These are phyloP conservation scores for Brassica cretica DNA, from an alignment of 345 rosid species.

Conservation along the genomic window DNA sequence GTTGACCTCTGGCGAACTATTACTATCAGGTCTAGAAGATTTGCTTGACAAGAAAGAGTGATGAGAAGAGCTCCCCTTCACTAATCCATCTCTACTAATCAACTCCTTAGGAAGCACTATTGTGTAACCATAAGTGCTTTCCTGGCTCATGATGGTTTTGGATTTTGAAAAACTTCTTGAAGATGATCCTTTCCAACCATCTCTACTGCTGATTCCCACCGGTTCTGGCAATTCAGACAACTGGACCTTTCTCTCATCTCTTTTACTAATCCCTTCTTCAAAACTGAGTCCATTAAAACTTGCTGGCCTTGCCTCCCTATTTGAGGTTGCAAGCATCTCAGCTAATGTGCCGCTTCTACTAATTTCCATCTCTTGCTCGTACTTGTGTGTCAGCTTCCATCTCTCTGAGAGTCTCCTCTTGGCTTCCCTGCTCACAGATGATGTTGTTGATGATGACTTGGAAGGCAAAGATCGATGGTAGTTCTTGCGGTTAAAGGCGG, in stretches of 20 bases:
- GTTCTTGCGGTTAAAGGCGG: constrained; percentile 44
- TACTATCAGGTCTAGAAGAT: constrained; percentile 42
- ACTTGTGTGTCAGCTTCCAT: constrained; percentile 81
- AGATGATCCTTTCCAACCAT: constrained; percentile 83
- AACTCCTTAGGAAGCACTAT: constrained; percentile 51
- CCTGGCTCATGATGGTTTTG: constrained; percentile 55
- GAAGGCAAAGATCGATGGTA: constrained; percentile 49
- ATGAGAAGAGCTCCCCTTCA: constrained; percentile 44
- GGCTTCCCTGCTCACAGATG: constrained; percentile 85
- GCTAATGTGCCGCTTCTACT: constrained; percentile 74
- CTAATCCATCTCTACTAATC: constrained; percentile 48
- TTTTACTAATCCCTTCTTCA: constrained; percentile 41
- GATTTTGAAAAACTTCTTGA: constrained; percentile 56
- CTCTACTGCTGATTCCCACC: constrained; percentile 90
- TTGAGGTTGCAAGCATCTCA: constrained; percentile 90
- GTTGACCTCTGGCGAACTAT: constrained; percentile 48
- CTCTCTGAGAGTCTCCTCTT: constrained; percentile 92
- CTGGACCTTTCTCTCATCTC: constrained; percentile 32
- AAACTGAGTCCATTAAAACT: constrained; percentile 42
- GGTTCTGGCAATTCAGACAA: constrained; percentile 53
- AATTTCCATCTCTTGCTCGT: constrained; percentile 52
- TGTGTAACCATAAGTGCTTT: constrained; percentile 47
- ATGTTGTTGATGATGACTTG: constrained; percentile 52
- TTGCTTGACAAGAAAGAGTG: constrained; percentile 43
- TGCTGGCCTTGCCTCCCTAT: constrained; percentile 49